Conservation (phyloP, 805 yeast species). For the Wickerhamomyces tratensis region DNA sequence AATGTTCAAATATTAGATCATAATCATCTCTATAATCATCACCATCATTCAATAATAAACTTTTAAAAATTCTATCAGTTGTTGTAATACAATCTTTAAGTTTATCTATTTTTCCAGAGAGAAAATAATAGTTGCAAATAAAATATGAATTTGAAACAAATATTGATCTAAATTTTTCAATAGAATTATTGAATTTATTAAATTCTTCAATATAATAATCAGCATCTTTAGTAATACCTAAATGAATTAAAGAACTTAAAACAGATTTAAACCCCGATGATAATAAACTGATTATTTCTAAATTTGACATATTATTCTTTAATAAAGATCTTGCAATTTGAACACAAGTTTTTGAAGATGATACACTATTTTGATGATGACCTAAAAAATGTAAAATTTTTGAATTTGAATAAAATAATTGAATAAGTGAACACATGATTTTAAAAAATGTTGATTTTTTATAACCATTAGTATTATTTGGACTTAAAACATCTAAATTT, state of each 20-base stretch:
- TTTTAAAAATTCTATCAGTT: slow-evolving; percentile 9
- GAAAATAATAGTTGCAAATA: slow-evolving; percentile 9
- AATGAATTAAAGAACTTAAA: slow-evolving; percentile 28
- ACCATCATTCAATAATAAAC: slow-evolving; percentile 5
- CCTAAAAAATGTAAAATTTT: slow-evolving; percentile 11
- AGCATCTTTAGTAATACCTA: slow-evolving; percentile 53
- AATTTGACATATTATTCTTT: slow-evolving; percentile 25
- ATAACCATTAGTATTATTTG: slow-evolving; percentile 7
- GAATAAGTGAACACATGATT: slow-evolving; percentile 4
- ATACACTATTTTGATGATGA: slow-evolving; percentile 15
- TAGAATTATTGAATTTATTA: slow-evolving; percentile 11
- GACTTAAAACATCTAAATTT: slow-evolving; percentile 1
- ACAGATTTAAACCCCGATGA: slow-evolving; percentile 29
- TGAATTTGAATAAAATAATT: slow-evolving; percentile 10
- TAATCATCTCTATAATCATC: slow-evolving; percentile 11
- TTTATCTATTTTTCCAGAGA: slow-evolving; percentile 6
- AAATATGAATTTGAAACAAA: slow-evolving; percentile 13
- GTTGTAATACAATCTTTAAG: slow-evolving; percentile 3
- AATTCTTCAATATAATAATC: slow-evolving; percentile 45
- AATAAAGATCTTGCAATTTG: slow-evolving; percentile 45
- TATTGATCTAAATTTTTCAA: slow-evolving; percentile 4
- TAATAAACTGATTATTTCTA: slow-evolving; percentile 24
- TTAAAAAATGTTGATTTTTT: neutral
- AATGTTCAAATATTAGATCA: slow-evolving; percentile 12
- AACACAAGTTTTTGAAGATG: slow-evolving; percentile 37